These are phyloP conservation scores for Capillidium heterosporum DNA, from an alignment of 371 early-diverging fungal genomes.

Conservation along the genomic window DNA sequence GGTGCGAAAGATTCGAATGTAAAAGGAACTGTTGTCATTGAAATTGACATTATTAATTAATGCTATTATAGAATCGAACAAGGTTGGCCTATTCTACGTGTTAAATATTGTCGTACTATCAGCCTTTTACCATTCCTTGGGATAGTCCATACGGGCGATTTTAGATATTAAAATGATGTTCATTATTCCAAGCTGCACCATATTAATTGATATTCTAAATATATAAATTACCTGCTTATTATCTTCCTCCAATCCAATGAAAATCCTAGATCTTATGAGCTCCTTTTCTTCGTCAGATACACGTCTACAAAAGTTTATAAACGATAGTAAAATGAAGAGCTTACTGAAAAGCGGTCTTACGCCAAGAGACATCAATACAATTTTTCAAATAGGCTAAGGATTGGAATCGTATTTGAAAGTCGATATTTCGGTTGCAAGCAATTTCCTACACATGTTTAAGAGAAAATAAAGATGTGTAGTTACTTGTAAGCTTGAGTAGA, in stretches of 20 bases:
- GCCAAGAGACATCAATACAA: conserved; percentile 78
- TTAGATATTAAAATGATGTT: conserved; percentile 55
- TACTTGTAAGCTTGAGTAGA: conserved; percentile 56
- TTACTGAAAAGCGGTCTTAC: conserved; percentile 54
- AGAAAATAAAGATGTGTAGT: neutral
- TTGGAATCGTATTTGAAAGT: conserved; percentile 49
- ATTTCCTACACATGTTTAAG: conserved; percentile 34
- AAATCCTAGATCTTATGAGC: neutral
- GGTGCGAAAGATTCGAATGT: conserved; percentile 52
- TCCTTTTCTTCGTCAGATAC: neutral
- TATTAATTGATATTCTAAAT: neutral
- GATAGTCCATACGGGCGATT: conserved; percentile 64
- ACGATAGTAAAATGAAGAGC: neutral
- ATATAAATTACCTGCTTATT: neutral
- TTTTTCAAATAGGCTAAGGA: conserved; percentile 73
- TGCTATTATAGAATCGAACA: conserved; percentile 39
- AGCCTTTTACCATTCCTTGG: conserved; percentile 45
- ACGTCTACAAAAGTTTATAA: neutral
- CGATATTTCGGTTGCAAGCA: conserved; percentile 39
- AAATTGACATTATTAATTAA: conserved; percentile 16
- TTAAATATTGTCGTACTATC: neutral
- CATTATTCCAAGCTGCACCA: conserved; percentile 40
- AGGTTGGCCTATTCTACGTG: conserved; percentile 51
- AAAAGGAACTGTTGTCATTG: conserved; percentile 21
- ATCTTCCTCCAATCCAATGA: neutral